Evolutionary conservation across 1,139 yeast genomes (phyloP).

Genomic region (Meyerozyma smithsonii): DNA sequence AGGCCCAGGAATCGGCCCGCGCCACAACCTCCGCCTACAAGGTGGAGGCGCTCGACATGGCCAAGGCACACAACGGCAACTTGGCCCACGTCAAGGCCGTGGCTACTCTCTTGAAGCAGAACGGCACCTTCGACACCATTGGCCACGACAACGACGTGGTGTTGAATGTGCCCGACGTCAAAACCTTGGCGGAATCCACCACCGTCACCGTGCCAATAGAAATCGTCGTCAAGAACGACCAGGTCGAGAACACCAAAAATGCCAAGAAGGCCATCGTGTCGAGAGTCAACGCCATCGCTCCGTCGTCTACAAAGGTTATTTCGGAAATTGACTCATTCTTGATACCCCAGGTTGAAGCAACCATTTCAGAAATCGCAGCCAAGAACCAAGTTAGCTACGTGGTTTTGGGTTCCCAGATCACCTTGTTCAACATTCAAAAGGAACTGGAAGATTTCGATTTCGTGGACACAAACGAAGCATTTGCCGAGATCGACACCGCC

Average conservation of each 20-base stretch:
- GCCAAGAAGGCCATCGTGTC: slow-evolving; percentile 66
- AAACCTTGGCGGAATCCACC: slow-evolving; percentile 17
- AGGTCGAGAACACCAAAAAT: slow-evolving; percentile 29
- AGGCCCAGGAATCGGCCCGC: slow-evolving; percentile 59
- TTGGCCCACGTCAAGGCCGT: slow-evolving; percentile 69
- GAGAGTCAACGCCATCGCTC: slow-evolving; percentile 68
- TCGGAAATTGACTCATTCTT: slow-evolving; percentile 71
- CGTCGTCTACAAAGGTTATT: slow-evolving; percentile 55
- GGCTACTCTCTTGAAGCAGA: slow-evolving; percentile 58
- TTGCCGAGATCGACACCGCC: slow-evolving; percentile 45
- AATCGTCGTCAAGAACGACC: slow-evolving; percentile 31
- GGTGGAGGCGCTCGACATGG: slow-evolving; percentile 72
- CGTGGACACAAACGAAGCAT: slow-evolving; percentile 28
- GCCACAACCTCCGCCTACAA: slow-evolving; percentile 44
- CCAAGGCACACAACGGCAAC: slow-evolving; percentile 83
- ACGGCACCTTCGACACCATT: slow-evolving; percentile 44
- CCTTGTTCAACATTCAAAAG: slow-evolving; percentile 30
- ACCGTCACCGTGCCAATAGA: slow-evolving; percentile 36
- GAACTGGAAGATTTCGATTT: slow-evolving; percentile 27
- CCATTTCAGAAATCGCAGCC: slow-evolving; percentile 42
- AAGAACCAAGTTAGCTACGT: slow-evolving; percentile 51
- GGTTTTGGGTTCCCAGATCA: slow-evolving; percentile 42
- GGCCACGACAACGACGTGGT: slow-evolving; percentile 45
- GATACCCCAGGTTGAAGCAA: slow-evolving; percentile 45
- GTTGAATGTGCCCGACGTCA: slow-evolving; percentile 47